Evolutionary conservation across 768 basidiomycete genomes (phyloP).

Genomic region (Suillus fuscotomentosus): DNA sequence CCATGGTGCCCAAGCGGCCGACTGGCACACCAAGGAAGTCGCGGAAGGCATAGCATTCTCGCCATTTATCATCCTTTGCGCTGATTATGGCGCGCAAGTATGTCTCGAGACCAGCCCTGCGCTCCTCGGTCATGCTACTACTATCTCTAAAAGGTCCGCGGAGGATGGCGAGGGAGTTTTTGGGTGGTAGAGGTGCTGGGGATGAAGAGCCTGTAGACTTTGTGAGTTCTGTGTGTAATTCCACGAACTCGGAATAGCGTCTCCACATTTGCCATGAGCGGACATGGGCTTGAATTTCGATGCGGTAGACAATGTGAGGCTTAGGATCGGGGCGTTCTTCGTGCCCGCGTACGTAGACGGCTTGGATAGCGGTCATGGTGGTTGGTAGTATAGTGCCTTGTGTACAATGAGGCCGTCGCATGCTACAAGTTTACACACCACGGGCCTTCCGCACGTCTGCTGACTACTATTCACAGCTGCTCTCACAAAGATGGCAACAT

Average conservation of each 20-base stretch:
- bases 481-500: background rate
- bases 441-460: background rate
- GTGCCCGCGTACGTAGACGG: slow-evolving; percentile 64
- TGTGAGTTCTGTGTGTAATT: slow-evolving; percentile 78
- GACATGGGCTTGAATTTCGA: slow-evolving; percentile 84
- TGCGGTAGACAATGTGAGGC: slow-evolving; percentile 77
- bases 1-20: slow-evolving; percentile 44
- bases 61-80: slow-evolving; percentile 80
- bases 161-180: slow-evolving; percentile 72
- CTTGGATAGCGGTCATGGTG: slow-evolving; percentile 72
- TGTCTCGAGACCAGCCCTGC: slow-evolving; percentile 70
- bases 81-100: slow-evolving; percentile 87
- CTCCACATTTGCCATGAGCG: slow-evolving; percentile 93
- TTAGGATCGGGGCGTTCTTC: slow-evolving; percentile 72
- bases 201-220: slow-evolving; percentile 80
- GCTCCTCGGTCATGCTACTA: slow-evolving; percentile 69
- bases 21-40: slow-evolving; percentile 86
- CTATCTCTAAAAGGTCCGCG: slow-evolving; percentile 50
- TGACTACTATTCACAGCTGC: background rate
- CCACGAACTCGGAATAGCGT: slow-evolving; percentile 93
- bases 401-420: background rate
- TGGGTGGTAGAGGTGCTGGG: slow-evolving; percentile 79
- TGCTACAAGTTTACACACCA: background rate
- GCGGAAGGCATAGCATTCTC: slow-evolving; percentile 73
- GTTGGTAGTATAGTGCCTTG: slow-evolving; percentile 4